A percentile compares a stretch with the other conserved stretches of the same genome.
Conservation (phyloP, 2,329 filamentous ascomycete species). For the Arthrobotrys iridis region DNA sequence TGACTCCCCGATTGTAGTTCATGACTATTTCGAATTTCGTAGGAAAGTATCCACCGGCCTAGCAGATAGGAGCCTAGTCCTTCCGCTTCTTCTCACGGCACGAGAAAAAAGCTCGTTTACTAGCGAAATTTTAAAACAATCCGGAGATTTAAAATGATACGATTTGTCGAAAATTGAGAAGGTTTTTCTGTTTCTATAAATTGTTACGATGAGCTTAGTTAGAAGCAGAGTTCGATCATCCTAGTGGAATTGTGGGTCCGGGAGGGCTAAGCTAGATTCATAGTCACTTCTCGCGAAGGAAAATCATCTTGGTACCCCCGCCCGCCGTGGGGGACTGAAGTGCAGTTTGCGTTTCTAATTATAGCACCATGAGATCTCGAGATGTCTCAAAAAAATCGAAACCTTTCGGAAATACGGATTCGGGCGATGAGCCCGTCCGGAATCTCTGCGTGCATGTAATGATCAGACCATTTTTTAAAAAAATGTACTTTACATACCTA, state of each 20-base stretch:
- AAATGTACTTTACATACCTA: too few relatives aligned
- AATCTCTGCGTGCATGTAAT: too few relatives aligned
- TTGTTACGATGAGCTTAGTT: conserved; percentile 2
- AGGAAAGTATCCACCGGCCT: too few relatives aligned
- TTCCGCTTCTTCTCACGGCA: not conserved
- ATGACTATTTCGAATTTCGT: too few relatives aligned
- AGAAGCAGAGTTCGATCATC: too few relatives aligned
- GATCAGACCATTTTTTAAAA: conserved; percentile 1
- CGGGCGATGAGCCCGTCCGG: not conserved
- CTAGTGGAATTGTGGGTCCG: not conserved
- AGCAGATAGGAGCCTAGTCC: too few relatives aligned
- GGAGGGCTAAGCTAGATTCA: not conserved
- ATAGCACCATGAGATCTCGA: not conserved
- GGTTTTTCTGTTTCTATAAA: not conserved
- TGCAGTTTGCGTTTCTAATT: too few relatives aligned
- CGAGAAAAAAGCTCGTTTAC: conserved; percentile 17
- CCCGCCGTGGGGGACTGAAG: too few relatives aligned
- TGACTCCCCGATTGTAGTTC: too few relatives aligned
- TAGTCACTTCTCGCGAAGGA: too few relatives aligned
- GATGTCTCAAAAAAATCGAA: not conserved
- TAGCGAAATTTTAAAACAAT: not conserved
- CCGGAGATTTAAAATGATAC: not conserved
- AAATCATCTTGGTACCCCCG: conserved; percentile 9
- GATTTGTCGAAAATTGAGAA: not conserved
- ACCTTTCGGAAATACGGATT: not conserved